Evolutionary conservation across 768 basidiomycete genomes (phyloP).

Genomic region (Auricularia sp.): DNA sequence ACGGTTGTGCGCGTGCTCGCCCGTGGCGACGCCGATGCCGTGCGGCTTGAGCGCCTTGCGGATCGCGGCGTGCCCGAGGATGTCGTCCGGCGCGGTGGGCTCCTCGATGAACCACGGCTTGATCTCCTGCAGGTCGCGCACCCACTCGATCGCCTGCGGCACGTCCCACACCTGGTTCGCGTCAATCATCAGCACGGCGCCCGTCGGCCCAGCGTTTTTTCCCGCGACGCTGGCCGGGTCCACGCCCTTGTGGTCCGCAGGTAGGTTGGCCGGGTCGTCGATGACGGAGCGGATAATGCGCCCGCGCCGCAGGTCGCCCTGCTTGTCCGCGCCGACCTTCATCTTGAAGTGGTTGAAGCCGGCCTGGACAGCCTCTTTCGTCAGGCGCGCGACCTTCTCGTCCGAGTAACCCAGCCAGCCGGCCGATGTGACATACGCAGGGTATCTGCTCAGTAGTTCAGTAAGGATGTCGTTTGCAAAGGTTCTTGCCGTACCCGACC

Average conservation of each 20-base stretch:
- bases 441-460: constrained; percentile 47
- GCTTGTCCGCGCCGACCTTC: constrained; percentile 85
- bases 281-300: constrained; percentile 89
- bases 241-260: constrained; percentile 43
- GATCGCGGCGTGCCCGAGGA: constrained; percentile 37
- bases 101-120: constrained; percentile 97
- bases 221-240: constrained; percentile 54
- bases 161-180: constrained; percentile 98
- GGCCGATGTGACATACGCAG: constrained; percentile 87
- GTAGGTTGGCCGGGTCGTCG: constrained; percentile 81
- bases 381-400: constrained; percentile 81
- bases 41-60: constrained; percentile 38
- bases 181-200: constrained; percentile 93
- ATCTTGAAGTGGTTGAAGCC: constrained; percentile 99
- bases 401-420: constrained; percentile 94
- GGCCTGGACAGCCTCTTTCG: constrained; percentile 69
- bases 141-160: constrained; percentile 84
- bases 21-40: constrained; percentile 86
- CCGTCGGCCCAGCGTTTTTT: constrained; percentile 92
- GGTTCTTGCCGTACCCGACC: constrained; percentile 37
- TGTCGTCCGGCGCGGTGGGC: constrained; percentile 86
- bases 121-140: constrained; percentile 63
- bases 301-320: constrained; percentile 79
- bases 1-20: constrained; percentile 90
- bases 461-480: background rate